phyloP scores from a whole-genome alignment of 2,329 filamentous ascomycete species.

The Alternaria consortialis region DNA sequence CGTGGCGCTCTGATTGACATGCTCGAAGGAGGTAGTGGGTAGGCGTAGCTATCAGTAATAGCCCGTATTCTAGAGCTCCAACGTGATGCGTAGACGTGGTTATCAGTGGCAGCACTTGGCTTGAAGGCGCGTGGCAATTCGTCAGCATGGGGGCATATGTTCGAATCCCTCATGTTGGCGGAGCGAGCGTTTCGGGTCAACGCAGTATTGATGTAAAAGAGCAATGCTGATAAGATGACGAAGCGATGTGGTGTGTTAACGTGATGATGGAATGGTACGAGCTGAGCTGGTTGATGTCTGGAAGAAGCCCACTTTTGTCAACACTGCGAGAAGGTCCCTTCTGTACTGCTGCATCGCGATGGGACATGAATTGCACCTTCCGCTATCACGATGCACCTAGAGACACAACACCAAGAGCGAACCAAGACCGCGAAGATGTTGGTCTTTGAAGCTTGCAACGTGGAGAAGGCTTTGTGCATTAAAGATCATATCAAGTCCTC shows the following conservation, averaged over 20 bases:
- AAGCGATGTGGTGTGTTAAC: not conserved
- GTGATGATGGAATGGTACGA: not conserved
- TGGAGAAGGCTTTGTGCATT: not conserved
- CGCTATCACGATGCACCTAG: not conserved
- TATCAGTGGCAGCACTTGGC: not conserved
- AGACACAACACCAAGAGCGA: not conserved
- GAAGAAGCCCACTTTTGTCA: not conserved
- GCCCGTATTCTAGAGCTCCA: not conserved
- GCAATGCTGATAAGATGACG: not conserved
- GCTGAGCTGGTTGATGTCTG: not conserved
- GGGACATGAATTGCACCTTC: not conserved
- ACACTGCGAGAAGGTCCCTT: not conserved
- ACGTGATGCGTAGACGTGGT: not conserved
- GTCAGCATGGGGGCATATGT: not conserved
- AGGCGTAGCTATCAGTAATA: not conserved
- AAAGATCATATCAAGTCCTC: slow-evolving; percentile 28
- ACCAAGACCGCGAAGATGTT: not conserved
- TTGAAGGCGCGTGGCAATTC: not conserved
- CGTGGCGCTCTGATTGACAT: not conserved
- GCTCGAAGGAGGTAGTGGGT: not conserved
- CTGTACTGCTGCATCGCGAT: not conserved
- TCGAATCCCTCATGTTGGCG: not conserved
- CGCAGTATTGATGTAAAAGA: not conserved
- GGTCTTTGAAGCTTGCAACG: not conserved
- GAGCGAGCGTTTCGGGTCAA: not conserved